These are phyloP conservation scores for Fagopyrum esculentum DNA, from an alignment of 148 eudicot species.

Conservation along the genomic window DNA sequence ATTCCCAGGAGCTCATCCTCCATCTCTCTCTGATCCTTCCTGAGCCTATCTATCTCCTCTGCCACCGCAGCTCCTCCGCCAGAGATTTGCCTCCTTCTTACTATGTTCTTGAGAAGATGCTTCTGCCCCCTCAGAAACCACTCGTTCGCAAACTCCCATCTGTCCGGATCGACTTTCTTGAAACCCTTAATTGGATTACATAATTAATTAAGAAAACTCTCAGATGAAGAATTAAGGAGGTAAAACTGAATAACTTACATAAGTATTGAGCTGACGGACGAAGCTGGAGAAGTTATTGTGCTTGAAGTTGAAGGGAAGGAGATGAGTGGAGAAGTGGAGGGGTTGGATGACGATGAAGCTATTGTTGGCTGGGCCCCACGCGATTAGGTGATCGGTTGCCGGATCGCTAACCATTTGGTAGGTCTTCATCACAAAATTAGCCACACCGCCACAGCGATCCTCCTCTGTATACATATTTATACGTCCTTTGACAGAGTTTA, in stretches of 20 bases:
- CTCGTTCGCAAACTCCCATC: constrained; percentile 47
- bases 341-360: constrained; percentile 14
- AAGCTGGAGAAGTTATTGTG: constrained; percentile 20
- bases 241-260: not conserved
- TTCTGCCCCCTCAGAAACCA: constrained; percentile 47
- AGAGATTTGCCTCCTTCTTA: constrained; percentile 13
- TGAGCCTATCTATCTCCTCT: constrained; percentile 36
- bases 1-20: constrained; percentile 35
- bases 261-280: constrained; percentile 17
- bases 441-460: no score
- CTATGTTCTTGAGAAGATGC: constrained; percentile 35
- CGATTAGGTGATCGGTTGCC: not conserved
- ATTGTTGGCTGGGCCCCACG: constrained; percentile 10
- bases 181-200: constrained; percentile 26
- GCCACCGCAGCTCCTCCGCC: constrained; percentile 5
- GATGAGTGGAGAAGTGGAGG: not conserved
- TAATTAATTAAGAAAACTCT: not conserved
- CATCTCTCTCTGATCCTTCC: constrained; percentile 31
- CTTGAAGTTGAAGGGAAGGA: constrained; percentile 13
- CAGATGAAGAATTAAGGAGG: not conserved
- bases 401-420: constrained; percentile 15
- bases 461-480: no score
- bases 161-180: constrained; percentile 43
- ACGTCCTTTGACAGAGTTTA: no score
- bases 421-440: not conserved